Evolutionary conservation across 2,329 filamentous ascomycete species (phyloP), one percentile per base, ranked within the genome.

Genomic region (Neonectria punicea): DNA sequence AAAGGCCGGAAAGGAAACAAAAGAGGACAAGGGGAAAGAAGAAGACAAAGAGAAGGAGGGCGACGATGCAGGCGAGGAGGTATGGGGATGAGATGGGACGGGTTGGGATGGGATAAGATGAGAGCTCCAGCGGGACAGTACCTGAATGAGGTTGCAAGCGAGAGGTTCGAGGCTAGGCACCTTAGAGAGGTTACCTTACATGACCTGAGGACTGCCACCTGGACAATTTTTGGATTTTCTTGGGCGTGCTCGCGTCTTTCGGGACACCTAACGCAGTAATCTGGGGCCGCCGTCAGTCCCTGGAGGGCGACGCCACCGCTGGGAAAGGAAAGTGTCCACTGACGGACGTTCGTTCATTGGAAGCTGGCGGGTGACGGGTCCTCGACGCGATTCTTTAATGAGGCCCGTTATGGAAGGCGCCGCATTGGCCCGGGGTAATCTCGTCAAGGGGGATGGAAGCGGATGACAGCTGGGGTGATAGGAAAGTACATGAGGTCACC

Each of bases 341-440:
- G 58, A 46, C 46, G 32, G 9, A 20, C 4, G 28, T 30, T 30
- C 30, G 28, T 14, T 34, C 47, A 50, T 50, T 50, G 47, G 47
- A 49, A 32, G 47, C n/a, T n/a, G 16, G 16, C 16, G 47, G 47
- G 47, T 16, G 25, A 32, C 16, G 25, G 25, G 28, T 34, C 49
- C 43, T 30, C 39, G 20, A 32, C 60, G 51, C 57, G 49, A 57
- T 66, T 55, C 59, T 73, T 69, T 71, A 69, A 70, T 74, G 66
- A 73, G 72, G 72, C 72, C 72, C 72, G 72, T 70, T 67, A 66
- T 65, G 50, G 43, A 70, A 57, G 54, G 53, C 65, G 70, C 65
- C 67, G 70, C 70, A 74, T 69, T 71, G 70, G 61, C 62, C 69
- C 70, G 67, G 70, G 66, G 70, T 73, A 74, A 74, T 74, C 67